Percentiles rank a stretch among this genome's conserved stretches.
Conservation (phyloP, 2,329 filamentous ascomycete species). For the Alternaria gaisen region DNA sequence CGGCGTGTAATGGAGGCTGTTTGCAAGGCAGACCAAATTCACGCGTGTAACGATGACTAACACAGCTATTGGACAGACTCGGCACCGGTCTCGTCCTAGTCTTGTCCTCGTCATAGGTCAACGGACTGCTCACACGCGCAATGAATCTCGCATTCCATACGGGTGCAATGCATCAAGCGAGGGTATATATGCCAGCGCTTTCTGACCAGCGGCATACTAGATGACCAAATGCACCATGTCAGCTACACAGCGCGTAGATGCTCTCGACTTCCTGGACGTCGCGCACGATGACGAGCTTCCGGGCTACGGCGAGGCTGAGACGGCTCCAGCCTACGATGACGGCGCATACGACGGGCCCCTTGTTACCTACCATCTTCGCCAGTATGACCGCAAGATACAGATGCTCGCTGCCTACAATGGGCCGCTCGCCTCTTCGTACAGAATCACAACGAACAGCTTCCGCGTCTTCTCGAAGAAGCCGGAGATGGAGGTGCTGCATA, state of each 20-base stretch:
- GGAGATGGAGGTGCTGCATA: conserved; percentile 42
- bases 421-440: conserved; percentile 33
- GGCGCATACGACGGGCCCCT: conserved; percentile 24
- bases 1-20: not conserved
- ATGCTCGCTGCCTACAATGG: conserved; percentile 33
- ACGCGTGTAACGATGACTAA: conserved; percentile 13
- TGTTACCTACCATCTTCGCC: conserved; percentile 32
- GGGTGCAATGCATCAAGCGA: conserved; percentile 5
- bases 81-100: not conserved
- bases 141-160: conserved; percentile 9
- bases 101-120: conserved; percentile 20
- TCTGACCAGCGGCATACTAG: conserved; percentile 20
- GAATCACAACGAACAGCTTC: conserved; percentile 35
- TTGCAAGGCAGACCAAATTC: not conserved
- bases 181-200: conserved; percentile 19
- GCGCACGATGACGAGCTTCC: conserved; percentile 39
- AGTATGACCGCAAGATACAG: conserved; percentile 37
- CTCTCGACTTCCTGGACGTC: conserved; percentile 23
- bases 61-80: not conserved
- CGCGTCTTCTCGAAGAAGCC: conserved; percentile 46
- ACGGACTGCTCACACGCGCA: conserved; percentile 10
- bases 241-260: conserved; percentile 22
- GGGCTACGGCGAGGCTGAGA: conserved; percentile 33
- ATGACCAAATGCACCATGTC: conserved; percentile 27
- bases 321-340: conserved; percentile 35